Conservation (phyloP, 768 basidiomycete genomes). For the Trametes cinnabarina region DNA sequence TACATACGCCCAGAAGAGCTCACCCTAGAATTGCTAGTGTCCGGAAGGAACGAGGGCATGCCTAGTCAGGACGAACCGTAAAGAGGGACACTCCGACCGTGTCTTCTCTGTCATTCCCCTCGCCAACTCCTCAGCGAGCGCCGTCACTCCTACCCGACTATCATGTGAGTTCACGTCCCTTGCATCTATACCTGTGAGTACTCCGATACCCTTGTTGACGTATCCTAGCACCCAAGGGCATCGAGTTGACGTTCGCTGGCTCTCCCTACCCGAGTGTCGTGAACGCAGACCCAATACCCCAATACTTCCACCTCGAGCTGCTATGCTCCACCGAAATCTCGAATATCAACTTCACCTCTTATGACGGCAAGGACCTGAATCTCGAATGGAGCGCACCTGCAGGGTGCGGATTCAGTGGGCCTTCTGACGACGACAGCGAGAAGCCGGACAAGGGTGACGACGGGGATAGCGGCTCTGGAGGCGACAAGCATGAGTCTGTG, state of each 20-base stretch:
- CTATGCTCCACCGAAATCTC: constrained; percentile 48
- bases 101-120: constrained; percentile 76
- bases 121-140: constrained; percentile 39
- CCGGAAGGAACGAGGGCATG: constrained; percentile 68
- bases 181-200: neutral
- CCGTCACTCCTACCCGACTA: constrained; percentile 28
- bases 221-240: constrained; percentile 46
- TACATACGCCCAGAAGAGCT: neutral
- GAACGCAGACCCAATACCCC: constrained; percentile 43
- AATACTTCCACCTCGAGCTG: constrained; percentile 61
- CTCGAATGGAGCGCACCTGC: constrained; percentile 63
- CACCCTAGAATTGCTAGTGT: constrained; percentile 48
- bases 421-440: constrained; percentile 26
- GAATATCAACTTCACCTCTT: constrained; percentile 55
- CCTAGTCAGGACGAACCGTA: constrained; percentile 64
- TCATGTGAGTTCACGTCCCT: constrained; percentile 39
- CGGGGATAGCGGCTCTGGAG: constrained; percentile 10
- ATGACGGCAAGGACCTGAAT: constrained; percentile 51
- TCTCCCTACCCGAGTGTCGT: constrained; percentile 55
- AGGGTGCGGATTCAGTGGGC: constrained; percentile 48
- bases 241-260: constrained; percentile 60
- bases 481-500: constrained; percentile 31
- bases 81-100: constrained; percentile 52
- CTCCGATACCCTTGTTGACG: neutral
- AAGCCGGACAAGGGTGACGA: constrained; percentile 34